Conservation (phyloP, 2,329 filamentous ascomycete genomes). For the Hypoxylon sp. region DNA sequence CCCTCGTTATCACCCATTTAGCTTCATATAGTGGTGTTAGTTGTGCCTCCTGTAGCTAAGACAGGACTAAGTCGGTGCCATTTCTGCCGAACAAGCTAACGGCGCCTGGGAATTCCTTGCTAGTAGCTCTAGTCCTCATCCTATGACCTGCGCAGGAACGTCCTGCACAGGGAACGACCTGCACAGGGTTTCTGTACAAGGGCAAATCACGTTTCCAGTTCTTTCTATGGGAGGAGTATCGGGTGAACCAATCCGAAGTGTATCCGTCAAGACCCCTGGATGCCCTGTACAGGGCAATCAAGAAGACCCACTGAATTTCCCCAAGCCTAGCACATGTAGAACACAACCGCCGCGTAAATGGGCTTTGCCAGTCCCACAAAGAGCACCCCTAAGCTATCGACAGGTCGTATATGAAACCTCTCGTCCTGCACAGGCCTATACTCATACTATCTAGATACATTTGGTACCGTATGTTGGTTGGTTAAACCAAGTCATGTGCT, state of each 20-base stretch:
- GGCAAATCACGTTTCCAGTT: slow-evolving; percentile 10
- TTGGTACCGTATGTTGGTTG: slow-evolving; percentile 15
- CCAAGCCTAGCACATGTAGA: slow-evolving; percentile 12
- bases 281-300: slow-evolving; percentile 25
- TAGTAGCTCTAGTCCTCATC: slow-evolving; percentile 13
- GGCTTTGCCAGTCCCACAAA: slow-evolving; percentile 15
- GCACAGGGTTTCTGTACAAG: slow-evolving; percentile 4
- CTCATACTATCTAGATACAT: slow-evolving; percentile 19
- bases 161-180: background rate
- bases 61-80: slow-evolving; percentile 4
- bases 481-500: slow-evolving; percentile 20
- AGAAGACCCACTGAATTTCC: slow-evolving; percentile 17
- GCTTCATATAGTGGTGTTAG: slow-evolving; percentile 15
- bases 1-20: slow-evolving; percentile 3
- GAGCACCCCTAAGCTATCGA: slow-evolving; percentile 14
- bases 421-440: slow-evolving; percentile 16
- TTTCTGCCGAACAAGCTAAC: slow-evolving; percentile 6
- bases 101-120: slow-evolving; percentile 7
- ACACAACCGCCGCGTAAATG: slow-evolving; percentile 8
- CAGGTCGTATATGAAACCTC: slow-evolving; percentile 19
- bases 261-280: slow-evolving; percentile 3
- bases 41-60: slow-evolving; percentile 4
- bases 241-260: slow-evolving; percentile 12
- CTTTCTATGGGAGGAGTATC: slow-evolving; percentile 14
- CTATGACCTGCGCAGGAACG: slow-evolving; percentile 11